Evolutionary conservation across 805 yeast species (phyloP), one percentile per base, ranked within the genome.

Genomic region (Wickerhamomyces alni): DNA sequence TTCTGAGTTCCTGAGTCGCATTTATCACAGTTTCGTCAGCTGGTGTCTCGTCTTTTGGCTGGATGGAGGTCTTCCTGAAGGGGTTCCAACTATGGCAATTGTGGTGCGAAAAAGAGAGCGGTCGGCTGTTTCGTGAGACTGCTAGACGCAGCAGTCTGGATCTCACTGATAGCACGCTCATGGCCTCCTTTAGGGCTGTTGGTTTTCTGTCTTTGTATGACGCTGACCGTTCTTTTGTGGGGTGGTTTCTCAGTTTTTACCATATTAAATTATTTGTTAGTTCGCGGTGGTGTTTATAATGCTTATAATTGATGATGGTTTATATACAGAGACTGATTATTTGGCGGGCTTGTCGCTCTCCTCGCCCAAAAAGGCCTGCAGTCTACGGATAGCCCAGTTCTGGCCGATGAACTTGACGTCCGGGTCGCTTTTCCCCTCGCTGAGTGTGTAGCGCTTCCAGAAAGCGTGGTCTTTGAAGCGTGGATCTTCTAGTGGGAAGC

Each of bases 311-410:
- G n/a, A n/a, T n/a, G n/a, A n/a, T n/a, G n/a, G n/a, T n/a, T n/a
- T n/a, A n/a, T n/a, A n/a, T n/a, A n/a, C n/a, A n/a, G n/a, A n/a
- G n/a, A n/a, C n/a, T n/a, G n/a, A n/a, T n/a, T n/a, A n/a, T n/a
- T n/a, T n/a, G n/a, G n/a, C n/a, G n/a, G n/a, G n/a, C n/a, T 21
- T 21, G 9, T 21, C 9, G 9, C 9, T 9, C 9, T 21, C 24
- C 24, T 21, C 24, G 9, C 55, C 54, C 27, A 64, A 46, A 36
- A 59, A 62, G 10, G 67, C 67, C 56, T 85, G 94, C 35, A 80
- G 70, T 50, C 87, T 69, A 55, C 74, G 76, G 29, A 84, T 74
- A 2, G 94, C 94, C 93, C 94, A 85, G 55, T 86, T 86, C 53
- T 78, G 65, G 2, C 95, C 95, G 21, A 83, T 71, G 48, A 86